A percentile compares a stretch with the other conserved stretches of the same genome.
Conservation (phyloP, 1,139 yeast species). For the Pichia sp. region DNA sequence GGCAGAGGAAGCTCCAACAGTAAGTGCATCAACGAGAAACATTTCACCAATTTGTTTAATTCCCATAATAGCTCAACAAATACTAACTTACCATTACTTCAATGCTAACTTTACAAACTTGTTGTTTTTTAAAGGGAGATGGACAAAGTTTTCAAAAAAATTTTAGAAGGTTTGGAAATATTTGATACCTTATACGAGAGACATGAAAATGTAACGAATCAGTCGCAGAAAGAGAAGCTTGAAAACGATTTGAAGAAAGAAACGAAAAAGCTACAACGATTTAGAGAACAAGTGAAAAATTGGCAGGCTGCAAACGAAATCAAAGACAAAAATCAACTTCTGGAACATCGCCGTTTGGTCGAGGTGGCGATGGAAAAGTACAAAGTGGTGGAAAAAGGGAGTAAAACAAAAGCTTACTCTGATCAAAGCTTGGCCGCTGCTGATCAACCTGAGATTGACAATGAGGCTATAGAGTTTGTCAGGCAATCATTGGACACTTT, state of each 20-base stretch:
- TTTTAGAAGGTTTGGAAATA: constrained; percentile 65
- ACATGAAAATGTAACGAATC: constrained; percentile 53
- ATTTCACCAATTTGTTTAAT: no score
- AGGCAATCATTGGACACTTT: constrained; percentile 59
- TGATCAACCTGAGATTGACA: constrained; percentile 47
- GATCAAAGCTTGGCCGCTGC: constrained; percentile 44
- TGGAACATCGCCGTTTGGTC: constrained; percentile 60
- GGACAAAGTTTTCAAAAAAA: constrained; percentile 74
- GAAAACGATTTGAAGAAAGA: constrained; percentile 72
- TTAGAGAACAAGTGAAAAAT: constrained; percentile 71
- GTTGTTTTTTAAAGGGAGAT: constrained; percentile 43
- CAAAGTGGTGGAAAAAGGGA: constrained; percentile 70
- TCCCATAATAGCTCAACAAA: no score
- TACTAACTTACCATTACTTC: constrained; percentile 17
- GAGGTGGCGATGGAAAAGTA: constrained; percentile 82
- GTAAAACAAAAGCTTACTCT: constrained; percentile 72
- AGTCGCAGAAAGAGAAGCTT: constrained; percentile 68
- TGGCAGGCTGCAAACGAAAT: constrained; percentile 73
- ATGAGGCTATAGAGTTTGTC: constrained; percentile 57
- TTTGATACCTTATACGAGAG: constrained; percentile 70
- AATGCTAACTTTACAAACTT: background rate
- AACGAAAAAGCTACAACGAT: constrained; percentile 67
- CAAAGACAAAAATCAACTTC: constrained; percentile 60
- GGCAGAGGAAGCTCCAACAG: constrained; percentile 35
- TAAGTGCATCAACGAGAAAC: constrained; percentile 21